A percentile compares a stretch with the other conserved stretches of the same genome.
phyloP scores from a whole-genome alignment of 202 grass and related monocot genomes.

The Cymbopogon flexuosus region DNA sequence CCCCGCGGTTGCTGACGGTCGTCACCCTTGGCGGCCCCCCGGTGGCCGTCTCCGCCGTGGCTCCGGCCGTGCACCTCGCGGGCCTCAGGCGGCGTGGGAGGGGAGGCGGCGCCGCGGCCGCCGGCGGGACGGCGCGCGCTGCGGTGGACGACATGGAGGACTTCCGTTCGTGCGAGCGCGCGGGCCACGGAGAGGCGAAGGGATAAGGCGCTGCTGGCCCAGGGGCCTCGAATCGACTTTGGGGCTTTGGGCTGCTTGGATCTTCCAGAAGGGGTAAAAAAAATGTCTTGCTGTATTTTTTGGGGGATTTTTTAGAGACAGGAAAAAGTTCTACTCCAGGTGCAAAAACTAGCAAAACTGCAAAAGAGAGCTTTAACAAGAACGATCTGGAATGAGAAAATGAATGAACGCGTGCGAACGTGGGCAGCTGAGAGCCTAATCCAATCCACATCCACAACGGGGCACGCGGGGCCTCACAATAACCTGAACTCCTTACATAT shows the following conservation, averaged over 20 bases:
- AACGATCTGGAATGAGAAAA: background rate
- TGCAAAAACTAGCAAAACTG: too few relatives aligned
- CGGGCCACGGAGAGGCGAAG: background rate
- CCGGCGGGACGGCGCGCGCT: constrained; percentile 18
- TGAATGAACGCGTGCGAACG: background rate
- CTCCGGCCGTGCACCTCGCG: constrained; percentile 31
- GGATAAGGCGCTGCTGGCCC: constrained; percentile 33
- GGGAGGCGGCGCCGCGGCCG: background rate
- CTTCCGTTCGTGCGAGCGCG: background rate
- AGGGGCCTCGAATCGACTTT: background rate
- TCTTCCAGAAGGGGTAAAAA: background rate
- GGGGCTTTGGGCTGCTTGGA: background rate
- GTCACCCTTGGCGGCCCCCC: constrained; percentile 34
- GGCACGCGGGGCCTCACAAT: constrained; percentile 3
- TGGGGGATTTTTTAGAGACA: background rate
- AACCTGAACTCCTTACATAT: constrained; percentile 32
- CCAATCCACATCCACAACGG: constrained; percentile 7
- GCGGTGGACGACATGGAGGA: constrained; percentile 27
- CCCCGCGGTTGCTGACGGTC: constrained; percentile 49
- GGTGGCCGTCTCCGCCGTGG: constrained; percentile 30
- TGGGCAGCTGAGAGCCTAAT: background rate
- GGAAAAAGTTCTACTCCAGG: too few relatives aligned
- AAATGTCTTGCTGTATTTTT: background rate
- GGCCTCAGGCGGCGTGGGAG: background rate
- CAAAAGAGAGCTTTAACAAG: too few relatives aligned